Conservation (phyloP, 345 rosid genomes). For the Syzygium aromaticum region DNA sequence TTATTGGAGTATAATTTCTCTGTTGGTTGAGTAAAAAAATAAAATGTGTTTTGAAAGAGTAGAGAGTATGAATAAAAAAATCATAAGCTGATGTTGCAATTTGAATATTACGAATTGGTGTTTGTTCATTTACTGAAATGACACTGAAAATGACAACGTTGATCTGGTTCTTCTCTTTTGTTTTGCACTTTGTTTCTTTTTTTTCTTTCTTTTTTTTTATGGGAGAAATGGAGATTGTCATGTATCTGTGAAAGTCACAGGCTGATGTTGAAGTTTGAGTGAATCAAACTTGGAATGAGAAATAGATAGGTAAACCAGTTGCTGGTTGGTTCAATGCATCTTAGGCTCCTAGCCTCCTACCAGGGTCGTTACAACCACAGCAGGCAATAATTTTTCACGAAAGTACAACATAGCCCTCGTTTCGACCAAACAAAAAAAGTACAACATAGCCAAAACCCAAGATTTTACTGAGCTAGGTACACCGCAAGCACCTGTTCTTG, state of each 20-base stretch:
- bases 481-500: not conserved
- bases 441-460: not conserved
- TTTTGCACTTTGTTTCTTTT: not conserved
- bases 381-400: not conserved
- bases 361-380: not conserved
- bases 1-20: not conserved
- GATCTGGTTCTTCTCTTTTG: not conserved
- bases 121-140: not conserved
- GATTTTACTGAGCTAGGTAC: not conserved
- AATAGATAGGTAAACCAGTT: not conserved
- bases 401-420: not conserved
- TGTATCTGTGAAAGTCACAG: not conserved
- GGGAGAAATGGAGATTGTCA: not conserved
- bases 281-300: not conserved
- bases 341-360: not conserved
- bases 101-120: not conserved
- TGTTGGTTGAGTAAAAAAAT: not conserved
- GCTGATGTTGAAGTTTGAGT: not conserved
- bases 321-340: not conserved
- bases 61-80: not conserved
- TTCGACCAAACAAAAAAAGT: not conserved
- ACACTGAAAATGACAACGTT: not conserved
- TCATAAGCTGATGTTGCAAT: not conserved
- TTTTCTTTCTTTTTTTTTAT: not conserved
- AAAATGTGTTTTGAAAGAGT: not conserved